A percentile compares a stretch with the other conserved stretches of the same genome.
These are phyloP conservation scores for Hericium coralloides DNA, from an alignment of 768 basidiomycete species.

Conservation along the genomic window DNA sequence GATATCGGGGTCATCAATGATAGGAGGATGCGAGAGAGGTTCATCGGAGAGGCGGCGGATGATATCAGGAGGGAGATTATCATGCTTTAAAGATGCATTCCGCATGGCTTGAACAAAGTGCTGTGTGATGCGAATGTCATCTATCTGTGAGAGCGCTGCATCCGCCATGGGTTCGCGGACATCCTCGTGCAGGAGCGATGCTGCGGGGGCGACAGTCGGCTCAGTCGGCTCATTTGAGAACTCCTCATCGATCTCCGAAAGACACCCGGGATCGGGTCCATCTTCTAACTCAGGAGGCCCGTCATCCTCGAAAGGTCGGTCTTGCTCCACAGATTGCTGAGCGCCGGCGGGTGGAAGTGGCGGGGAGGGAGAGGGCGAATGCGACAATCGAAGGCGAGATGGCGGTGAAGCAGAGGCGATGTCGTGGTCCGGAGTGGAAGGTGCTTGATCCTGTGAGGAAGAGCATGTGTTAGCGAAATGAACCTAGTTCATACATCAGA, in stretches of 20 bases:
- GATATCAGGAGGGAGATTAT: neutral
- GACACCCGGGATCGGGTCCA: neutral
- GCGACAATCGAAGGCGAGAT: too few relatives aligned
- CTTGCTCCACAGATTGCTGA: too few relatives aligned
- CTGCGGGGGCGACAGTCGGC: neutral
- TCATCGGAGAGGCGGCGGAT: conserved; percentile 1
- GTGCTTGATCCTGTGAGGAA: too few relatives aligned
- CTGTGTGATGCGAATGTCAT: neutral
- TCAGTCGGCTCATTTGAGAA: neutral
- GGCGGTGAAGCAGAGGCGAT: too few relatives aligned
- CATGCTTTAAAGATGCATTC: neutral
- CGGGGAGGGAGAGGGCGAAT: too few relatives aligned
- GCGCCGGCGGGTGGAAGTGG: too few relatives aligned
- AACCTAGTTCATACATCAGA: too few relatives aligned
- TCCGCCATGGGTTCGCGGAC: neutral
- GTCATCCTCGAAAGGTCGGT: too few relatives aligned
- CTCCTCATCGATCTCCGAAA: neutral
- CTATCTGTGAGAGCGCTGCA: neutral
- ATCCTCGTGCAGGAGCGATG: neutral
- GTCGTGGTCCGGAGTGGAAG: too few relatives aligned
- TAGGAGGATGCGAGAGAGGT: neutral
- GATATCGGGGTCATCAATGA: neutral
- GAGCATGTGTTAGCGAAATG: too few relatives aligned
- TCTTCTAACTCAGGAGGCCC: too few relatives aligned
- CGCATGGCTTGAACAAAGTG: neutral